phyloP scores from a whole-genome alignment of 441 rosid species.

The Populus tomentosa region DNA sequence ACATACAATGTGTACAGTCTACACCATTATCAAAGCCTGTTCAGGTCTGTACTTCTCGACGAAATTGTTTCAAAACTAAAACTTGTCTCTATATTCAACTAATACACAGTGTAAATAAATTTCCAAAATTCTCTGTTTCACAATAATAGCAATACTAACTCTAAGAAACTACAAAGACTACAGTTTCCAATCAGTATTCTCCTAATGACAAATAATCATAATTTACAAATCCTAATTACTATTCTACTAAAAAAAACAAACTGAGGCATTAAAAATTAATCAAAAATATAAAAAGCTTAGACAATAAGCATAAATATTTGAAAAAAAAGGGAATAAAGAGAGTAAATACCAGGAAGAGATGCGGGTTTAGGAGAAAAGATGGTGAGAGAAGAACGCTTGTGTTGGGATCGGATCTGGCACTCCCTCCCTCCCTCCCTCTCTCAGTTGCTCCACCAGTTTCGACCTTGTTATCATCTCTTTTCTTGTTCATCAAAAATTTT shows the following conservation, averaged over 20 bases:
- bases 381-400: slow-evolving; percentile 37
- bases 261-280: background rate
- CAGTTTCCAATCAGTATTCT: background rate
- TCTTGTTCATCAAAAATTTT: background rate
- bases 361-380: slow-evolving; percentile 47
- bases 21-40: background rate
- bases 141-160: background rate
- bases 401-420: slow-evolving; percentile 48
- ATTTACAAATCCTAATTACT: too few species aligned
- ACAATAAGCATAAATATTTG: background rate
- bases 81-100: too few species aligned
- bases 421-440: slow-evolving; percentile 31
- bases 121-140: background rate
- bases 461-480: slow-evolving; percentile 15
- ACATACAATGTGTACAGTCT: background rate
- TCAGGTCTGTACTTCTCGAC: background rate
- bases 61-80: too few species aligned
- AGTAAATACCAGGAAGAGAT: slow-evolving; percentile 36
- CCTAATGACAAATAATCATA: background rate
- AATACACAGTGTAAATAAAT: too few species aligned
- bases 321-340: background rate
- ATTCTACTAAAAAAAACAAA: background rate
- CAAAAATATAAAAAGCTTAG: too few species aligned
- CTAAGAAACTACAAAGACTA: background rate
- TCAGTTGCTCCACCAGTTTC: slow-evolving; percentile 26